These are phyloP conservation scores for Scenedesmus sp. DNA, from an alignment of 163 green algal species.

Conservation along the genomic window DNA sequence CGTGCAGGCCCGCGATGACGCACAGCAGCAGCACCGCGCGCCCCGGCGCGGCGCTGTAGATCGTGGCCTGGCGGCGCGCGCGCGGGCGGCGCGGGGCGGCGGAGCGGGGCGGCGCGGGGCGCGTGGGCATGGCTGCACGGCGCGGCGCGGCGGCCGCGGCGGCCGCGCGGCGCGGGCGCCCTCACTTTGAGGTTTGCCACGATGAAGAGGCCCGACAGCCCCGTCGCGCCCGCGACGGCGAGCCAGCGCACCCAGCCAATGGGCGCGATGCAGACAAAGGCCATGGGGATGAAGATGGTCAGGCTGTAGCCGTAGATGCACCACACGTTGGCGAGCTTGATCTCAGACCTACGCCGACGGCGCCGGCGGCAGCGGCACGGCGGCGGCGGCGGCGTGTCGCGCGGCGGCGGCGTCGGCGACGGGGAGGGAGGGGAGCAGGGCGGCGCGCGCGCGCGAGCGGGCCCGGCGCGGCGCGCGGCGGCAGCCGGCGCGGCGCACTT, in stretches of 20 bases:
- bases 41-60: constrained; percentile 73
- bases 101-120: too few relatives aligned
- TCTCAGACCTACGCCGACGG: constrained; percentile 33
- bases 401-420: neutral
- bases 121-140: too few relatives aligned
- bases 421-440: too few relatives aligned
- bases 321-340: constrained; percentile 83
- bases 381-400: too few relatives aligned
- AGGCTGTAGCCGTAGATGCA: constrained; percentile 96
- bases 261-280: constrained; percentile 84
- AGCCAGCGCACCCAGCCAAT: constrained; percentile 75
- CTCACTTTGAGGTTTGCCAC: constrained; percentile 82
- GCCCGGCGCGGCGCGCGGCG: too few relatives aligned
- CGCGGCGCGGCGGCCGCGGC: too few relatives aligned
- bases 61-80: constrained; percentile 69
- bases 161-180: too few relatives aligned
- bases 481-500: constrained; percentile 47
- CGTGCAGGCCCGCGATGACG: constrained; percentile 64
- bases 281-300: constrained; percentile 90
- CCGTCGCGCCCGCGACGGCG: constrained; percentile 62
- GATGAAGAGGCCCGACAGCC: constrained; percentile 77
- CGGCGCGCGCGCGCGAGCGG: too few relatives aligned
- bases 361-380: neutral
- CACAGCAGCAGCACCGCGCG: constrained; percentile 67
- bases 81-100: constrained; percentile 78